Conservation (phyloP, 2,329 filamentous ascomycete species). For the Pyrenochaeta sp. region DNA sequence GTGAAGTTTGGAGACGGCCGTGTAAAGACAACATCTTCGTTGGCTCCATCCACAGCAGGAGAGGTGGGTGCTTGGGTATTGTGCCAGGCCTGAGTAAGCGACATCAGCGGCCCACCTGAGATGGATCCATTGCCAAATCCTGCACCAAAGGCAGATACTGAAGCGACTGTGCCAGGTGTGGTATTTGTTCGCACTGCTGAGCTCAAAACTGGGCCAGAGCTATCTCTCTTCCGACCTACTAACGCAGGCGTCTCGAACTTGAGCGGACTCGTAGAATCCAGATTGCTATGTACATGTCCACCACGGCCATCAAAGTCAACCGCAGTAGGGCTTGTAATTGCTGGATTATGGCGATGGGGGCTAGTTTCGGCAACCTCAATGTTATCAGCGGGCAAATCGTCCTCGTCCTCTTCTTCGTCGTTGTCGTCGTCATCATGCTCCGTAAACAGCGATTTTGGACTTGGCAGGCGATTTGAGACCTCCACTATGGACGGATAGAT, state of each 20-base stretch:
- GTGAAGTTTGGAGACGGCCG: constrained; percentile 57
- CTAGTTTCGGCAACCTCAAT: constrained; percentile 35
- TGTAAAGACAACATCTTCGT: constrained; percentile 55
- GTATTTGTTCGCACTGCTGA: constrained; percentile 49
- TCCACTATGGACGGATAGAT: constrained; percentile 20
- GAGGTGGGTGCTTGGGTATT: constrained; percentile 57
- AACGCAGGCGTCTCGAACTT: constrained; percentile 55
- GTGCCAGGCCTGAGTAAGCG: constrained; percentile 57
- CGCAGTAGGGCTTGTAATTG: constrained; percentile 42
- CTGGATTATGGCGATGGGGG: constrained; percentile 31
- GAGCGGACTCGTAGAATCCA: constrained; percentile 40
- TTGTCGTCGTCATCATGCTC: constrained; percentile 23
- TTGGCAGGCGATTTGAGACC: constrained; percentile 8
- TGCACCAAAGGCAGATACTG: constrained; percentile 45
- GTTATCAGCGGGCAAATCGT: constrained; percentile 28
- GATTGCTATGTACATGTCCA: constrained; percentile 21
- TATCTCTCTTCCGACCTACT: constrained; percentile 50
- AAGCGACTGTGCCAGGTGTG: constrained; percentile 51
- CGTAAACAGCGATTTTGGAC: constrained; percentile 29
- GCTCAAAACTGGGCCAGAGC: constrained; percentile 51
- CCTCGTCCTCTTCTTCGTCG: constrained; percentile 19
- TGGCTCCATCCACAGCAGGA: constrained; percentile 45
- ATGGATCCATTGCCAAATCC: constrained; percentile 33
- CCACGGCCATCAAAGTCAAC: constrained; percentile 35
- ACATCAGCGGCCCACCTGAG: constrained; percentile 44